Conservation (phyloP, 306 rosid species). For the Casuarina equisetifolia region DNA sequence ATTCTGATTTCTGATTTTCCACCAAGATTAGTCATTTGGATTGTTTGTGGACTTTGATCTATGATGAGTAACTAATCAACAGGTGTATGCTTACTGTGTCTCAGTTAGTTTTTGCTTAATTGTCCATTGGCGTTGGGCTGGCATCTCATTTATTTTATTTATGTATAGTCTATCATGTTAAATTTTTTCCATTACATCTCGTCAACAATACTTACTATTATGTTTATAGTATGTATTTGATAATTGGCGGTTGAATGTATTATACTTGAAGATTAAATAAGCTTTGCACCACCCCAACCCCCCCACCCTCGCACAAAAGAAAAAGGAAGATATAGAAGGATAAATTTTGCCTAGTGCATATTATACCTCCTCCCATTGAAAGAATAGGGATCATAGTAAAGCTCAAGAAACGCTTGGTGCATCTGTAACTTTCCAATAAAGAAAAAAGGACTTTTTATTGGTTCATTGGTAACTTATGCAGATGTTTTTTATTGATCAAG, state of each 20-base stretch:
- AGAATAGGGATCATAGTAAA: not conserved
- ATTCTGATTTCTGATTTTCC: not conserved
- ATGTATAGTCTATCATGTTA: too few relatives aligned
- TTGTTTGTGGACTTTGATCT: not conserved
- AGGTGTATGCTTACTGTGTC: not conserved
- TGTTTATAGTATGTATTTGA: too few relatives aligned
- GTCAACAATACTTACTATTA: not conserved
- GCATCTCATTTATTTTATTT: too few relatives aligned
- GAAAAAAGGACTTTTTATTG: not conserved
- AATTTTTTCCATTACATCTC: not conserved
- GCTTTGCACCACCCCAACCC: too few relatives aligned
- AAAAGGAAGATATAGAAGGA: too few relatives aligned
- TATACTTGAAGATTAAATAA: too few relatives aligned
- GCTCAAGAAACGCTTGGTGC: not conserved
- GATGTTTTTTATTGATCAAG: conserved; percentile 69
- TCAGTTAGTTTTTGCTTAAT: not conserved
- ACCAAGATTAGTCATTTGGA: not conserved
- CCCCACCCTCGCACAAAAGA: too few relatives aligned
- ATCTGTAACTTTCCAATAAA: not conserved
- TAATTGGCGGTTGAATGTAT: too few relatives aligned
- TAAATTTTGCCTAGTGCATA: too few relatives aligned
- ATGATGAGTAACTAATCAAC: not conserved
- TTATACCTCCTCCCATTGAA: not conserved
- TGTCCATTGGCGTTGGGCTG: not conserved
- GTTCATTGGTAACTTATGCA: conserved; percentile 40